A percentile compares a stretch with the other conserved stretches of the same genome.
These are phyloP conservation scores for Sporothrix protearum DNA, from an alignment of 2,329 filamentous ascomycete species.

Conservation along the genomic window DNA sequence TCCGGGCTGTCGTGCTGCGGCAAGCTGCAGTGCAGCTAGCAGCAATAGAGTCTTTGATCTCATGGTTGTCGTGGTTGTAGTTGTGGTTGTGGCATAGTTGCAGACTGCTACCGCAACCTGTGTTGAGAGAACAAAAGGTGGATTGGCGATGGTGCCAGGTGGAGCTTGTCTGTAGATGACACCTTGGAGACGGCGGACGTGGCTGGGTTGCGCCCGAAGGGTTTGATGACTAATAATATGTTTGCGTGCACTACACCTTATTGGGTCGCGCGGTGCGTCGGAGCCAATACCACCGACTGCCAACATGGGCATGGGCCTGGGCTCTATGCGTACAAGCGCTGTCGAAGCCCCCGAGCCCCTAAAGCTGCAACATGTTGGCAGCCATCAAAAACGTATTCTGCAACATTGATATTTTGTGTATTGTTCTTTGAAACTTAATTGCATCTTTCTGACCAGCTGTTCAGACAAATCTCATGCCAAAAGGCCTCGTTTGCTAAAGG, in stretches of 20 bases:
- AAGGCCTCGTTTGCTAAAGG: too few relatives aligned
- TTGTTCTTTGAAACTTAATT: too few relatives aligned
- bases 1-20: slow-evolving; percentile 47
- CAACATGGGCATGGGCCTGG: not conserved
- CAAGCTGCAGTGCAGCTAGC: slow-evolving; percentile 45
- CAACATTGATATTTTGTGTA: too few relatives aligned
- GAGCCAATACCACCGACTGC: not conserved
- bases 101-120: not conserved
- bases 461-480: too few relatives aligned
- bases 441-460: too few relatives aligned
- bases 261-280: not conserved
- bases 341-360: not conserved
- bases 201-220: not conserved
- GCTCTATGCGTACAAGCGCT: too few relatives aligned
- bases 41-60: slow-evolving; percentile 47
- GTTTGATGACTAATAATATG: not conserved
- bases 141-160: not conserved
- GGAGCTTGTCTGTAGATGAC: slow-evolving; percentile 8
- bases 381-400: too few relatives aligned
- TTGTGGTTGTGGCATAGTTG: slow-evolving; percentile 33
- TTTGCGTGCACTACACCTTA: not conserved
- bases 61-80: slow-evolving; percentile 44
- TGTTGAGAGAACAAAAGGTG: not conserved
- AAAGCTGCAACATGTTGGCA: not conserved
- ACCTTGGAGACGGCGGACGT: slow-evolving; percentile 6